Evolutionary conservation across 768 basidiomycete species (phyloP).

Genomic region (Xerocomellus intermedius): DNA sequence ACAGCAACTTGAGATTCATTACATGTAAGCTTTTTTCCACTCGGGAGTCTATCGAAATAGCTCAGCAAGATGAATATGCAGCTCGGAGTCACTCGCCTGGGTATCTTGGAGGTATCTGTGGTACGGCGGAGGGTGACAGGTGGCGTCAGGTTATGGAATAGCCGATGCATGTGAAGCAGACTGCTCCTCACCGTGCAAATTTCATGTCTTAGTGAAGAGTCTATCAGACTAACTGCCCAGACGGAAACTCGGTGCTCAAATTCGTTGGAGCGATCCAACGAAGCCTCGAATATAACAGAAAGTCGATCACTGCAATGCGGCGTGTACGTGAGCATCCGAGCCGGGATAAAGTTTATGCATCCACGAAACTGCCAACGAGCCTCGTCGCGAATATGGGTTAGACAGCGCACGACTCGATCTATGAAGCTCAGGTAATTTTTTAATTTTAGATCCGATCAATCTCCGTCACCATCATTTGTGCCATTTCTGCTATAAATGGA

Average conservation of each 20-base stretch:
- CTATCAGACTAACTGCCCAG: not conserved
- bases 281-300: not conserved
- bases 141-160: not conserved
- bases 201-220: conserved; percentile 42
- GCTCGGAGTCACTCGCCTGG: conserved; percentile 42
- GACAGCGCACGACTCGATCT: not conserved
- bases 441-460: not conserved
- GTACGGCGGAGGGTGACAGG: not conserved
- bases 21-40: conserved; percentile 39
- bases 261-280: not conserved
- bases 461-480: no score
- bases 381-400: not conserved
- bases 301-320: not conserved
- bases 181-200: conserved; percentile 49
- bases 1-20: not conserved
- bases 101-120: conserved; percentile 65
- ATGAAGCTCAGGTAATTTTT: no score
- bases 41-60: conserved; percentile 55
- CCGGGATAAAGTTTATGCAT: not conserved
- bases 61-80: not conserved
- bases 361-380: not conserved
- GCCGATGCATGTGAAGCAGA: not conserved
- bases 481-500: not conserved
- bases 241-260: not conserved
- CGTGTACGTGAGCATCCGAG: not conserved